These are phyloP conservation scores for Soucietia sequanensis DNA, from an alignment of 805 yeast species.

Conservation along the genomic window DNA sequence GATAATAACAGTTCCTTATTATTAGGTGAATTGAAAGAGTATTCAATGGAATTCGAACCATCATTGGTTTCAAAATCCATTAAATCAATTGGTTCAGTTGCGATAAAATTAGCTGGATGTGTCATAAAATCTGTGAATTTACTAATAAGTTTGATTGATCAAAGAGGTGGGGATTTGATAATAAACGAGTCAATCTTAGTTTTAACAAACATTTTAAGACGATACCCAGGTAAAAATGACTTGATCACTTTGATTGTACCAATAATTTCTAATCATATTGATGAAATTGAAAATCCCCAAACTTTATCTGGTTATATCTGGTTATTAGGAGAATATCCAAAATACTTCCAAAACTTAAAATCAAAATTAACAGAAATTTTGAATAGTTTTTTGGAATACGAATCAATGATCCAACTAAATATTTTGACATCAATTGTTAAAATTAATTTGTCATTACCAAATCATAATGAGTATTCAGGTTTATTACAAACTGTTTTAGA, in stretches of 20 bases:
- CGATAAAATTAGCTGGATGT: constrained; percentile 56
- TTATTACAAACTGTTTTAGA: constrained; percentile 60
- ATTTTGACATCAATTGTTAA: constrained; percentile 63
- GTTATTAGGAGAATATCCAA: constrained; percentile 71
- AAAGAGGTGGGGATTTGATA: constrained; percentile 60
- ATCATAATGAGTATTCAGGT: constrained; percentile 26
- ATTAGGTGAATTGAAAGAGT: constrained; percentile 72
- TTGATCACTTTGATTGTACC: constrained; percentile 54
- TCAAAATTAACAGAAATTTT: constrained; percentile 46
- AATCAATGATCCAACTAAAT: constrained; percentile 58
- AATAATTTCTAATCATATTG: constrained; percentile 48
- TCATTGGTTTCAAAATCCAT: constrained; percentile 70
- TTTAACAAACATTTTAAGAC: constrained; percentile 63
- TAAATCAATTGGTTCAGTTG: constrained; percentile 68
- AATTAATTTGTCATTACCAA: constrained; percentile 31
- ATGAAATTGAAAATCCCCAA: constrained; percentile 47
- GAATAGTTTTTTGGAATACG: constrained; percentile 56
- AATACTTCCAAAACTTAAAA: constrained; percentile 53
- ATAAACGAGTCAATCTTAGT: constrained; percentile 61
- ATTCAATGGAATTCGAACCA: constrained; percentile 82
- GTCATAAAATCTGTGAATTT: constrained; percentile 60
- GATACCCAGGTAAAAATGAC: constrained; percentile 54
- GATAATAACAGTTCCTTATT: constrained; percentile 57
- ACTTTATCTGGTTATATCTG: constrained; percentile 62
- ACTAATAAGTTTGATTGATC: constrained; percentile 58